Conservation (phyloP, 306 rosid genomes). For the Dalbergia cultrata region DNA sequence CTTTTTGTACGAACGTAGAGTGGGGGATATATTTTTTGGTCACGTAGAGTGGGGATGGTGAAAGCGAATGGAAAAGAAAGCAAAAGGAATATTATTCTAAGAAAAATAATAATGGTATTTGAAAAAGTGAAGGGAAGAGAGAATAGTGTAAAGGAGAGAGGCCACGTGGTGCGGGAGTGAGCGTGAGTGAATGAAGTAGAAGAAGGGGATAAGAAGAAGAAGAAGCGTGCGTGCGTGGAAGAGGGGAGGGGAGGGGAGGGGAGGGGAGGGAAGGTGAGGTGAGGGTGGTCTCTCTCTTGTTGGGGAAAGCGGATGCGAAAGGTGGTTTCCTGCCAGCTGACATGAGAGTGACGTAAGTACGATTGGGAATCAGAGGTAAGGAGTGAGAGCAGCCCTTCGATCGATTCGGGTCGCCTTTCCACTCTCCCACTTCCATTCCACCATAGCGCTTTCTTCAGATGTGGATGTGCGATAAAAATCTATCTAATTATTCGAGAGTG, state of each 20-base stretch:
- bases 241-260: no score
- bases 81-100: not conserved
- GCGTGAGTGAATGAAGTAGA: not conserved
- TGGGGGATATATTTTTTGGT: no score
- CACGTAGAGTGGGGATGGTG: not conserved
- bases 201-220: no score
- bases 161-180: not conserved
- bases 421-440: no score
- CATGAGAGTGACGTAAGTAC: constrained; percentile 53
- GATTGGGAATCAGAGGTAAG: not conserved
- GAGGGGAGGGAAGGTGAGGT: no score
- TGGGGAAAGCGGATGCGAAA: constrained; percentile 10
- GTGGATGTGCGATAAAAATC: no score
- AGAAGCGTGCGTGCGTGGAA: no score
- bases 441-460: no score
- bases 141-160: not conserved
- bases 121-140: not conserved
- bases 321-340: constrained; percentile 59
- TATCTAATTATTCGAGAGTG: no score
- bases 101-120: not conserved
- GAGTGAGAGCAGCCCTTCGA: not conserved
- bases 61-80: not conserved
- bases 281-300: not conserved
- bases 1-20: not conserved
- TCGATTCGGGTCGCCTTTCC: not conserved